phyloP scores from a whole-genome alignment of 495 filamentous ascomycete species.

The Bryoglossum gracile region DNA sequence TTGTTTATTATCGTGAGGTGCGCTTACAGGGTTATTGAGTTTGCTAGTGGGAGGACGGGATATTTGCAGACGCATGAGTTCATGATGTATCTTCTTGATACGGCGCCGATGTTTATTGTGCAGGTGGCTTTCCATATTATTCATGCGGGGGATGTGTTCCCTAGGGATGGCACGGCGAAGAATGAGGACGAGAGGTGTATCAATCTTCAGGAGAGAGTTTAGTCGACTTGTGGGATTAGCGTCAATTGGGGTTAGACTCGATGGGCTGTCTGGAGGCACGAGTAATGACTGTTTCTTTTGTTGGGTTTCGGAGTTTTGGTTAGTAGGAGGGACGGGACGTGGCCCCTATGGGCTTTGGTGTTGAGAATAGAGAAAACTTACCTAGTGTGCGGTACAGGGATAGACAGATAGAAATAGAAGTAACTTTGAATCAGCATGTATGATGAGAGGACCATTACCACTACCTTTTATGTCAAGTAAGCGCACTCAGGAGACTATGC shows the following conservation, averaged over 20 bases:
- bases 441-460: too few relatives aligned
- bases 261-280: too few relatives aligned
- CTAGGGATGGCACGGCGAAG: background rate
- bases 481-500: too few relatives aligned
- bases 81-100: background rate
- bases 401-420: too few relatives aligned
- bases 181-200: background rate
- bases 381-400: too few relatives aligned
- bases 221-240: background rate
- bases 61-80: conserved; percentile 1
- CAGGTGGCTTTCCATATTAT: background rate
- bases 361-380: too few relatives aligned
- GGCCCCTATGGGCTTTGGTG: too few relatives aligned
- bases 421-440: too few relatives aligned
- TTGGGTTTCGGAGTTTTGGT: too few relatives aligned
- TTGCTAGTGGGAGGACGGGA: background rate
- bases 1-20: conserved; percentile 52
- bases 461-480: too few relatives aligned
- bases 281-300: too few relatives aligned
- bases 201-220: background rate
- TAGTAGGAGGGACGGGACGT: too few relatives aligned
- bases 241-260: background rate
- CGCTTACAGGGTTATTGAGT: conserved; percentile 41
- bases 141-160: conserved; percentile 3
- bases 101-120: background rate